phyloP scores from a whole-genome alignment of 257 asterid genomes.

The Perilla frutescens region DNA sequence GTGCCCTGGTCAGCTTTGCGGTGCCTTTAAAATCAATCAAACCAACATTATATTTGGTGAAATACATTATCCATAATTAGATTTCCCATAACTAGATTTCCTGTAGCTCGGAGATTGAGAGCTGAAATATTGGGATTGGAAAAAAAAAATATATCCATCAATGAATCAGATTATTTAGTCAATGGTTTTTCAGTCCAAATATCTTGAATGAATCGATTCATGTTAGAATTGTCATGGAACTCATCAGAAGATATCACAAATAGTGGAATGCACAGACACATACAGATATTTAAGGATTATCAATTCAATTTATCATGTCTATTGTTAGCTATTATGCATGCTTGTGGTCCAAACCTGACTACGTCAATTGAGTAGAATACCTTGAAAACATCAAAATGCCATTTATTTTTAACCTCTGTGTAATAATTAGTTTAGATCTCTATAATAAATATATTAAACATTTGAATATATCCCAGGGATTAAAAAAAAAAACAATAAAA shows the following conservation, averaged over 20 bases:
- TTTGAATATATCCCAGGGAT: too few relatives aligned
- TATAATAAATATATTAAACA: too few relatives aligned
- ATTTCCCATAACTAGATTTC: too few relatives aligned
- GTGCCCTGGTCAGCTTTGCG: not conserved
- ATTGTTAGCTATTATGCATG: not conserved
- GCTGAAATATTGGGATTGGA: not conserved
- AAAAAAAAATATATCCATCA: not conserved
- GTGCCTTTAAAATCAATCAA: not conserved
- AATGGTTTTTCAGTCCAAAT: not conserved
- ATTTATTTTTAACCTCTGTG: not conserved
- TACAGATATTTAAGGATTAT: not conserved
- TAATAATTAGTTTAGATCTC: not conserved
- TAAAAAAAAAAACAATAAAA: too few relatives aligned
- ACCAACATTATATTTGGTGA: not conserved
- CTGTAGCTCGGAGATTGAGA: too few relatives aligned
- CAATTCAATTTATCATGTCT: not conserved
- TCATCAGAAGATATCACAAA: not conserved
- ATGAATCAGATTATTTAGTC: not conserved
- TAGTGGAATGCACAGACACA: not conserved
- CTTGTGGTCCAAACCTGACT: constrained; percentile 13
- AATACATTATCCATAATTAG: not conserved
- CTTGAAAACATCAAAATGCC: constrained; percentile 12
- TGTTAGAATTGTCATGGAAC: not conserved
- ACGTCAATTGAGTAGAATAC: not conserved
- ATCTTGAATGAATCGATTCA: not conserved